These are phyloP conservation scores for Yamadazyma taylorii DNA, from an alignment of 1,139 yeast species.

Conservation along the genomic window DNA sequence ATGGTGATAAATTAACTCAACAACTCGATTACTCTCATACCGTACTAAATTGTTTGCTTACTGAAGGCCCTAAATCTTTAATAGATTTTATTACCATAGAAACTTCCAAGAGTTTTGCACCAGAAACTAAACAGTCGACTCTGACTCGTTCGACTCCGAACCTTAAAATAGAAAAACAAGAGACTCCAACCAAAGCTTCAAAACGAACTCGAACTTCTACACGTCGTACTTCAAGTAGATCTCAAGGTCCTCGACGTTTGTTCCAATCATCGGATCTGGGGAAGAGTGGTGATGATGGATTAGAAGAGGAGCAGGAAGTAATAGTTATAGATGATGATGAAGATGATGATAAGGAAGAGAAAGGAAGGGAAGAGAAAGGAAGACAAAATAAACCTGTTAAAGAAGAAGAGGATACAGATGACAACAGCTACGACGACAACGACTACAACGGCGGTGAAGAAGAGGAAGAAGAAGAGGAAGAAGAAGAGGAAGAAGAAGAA, in stretches of 20 bases:
- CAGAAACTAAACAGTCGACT: too few species aligned
- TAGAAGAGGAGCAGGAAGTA: background rate
- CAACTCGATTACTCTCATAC: slow-evolving; percentile 2
- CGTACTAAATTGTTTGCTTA: background rate
- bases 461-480: background rate
- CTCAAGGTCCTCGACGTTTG: background rate
- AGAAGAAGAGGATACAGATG: background rate
- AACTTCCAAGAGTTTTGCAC: too few species aligned
- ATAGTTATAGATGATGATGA: background rate
- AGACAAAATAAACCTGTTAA: too few species aligned
- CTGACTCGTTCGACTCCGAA: too few species aligned
- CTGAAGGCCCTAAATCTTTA: background rate
- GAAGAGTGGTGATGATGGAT: background rate
- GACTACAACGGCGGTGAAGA: too few species aligned
- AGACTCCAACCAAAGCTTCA: too few species aligned
- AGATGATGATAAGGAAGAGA: background rate
- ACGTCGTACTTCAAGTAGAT: background rate
- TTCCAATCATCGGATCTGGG: background rate
- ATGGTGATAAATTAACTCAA: slow-evolving; percentile 25
- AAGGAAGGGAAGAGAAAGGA: too few species aligned
- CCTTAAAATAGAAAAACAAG: slow-evolving; percentile 1
- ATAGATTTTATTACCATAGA: background rate
- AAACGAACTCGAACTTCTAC: slow-evolving; percentile 5
- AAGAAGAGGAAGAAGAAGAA: too few species aligned
- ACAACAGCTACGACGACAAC: too few species aligned